Conservation (phyloP, 2,329 filamentous ascomycete genomes). For the Arthrobotrys pseudoclavata region DNA sequence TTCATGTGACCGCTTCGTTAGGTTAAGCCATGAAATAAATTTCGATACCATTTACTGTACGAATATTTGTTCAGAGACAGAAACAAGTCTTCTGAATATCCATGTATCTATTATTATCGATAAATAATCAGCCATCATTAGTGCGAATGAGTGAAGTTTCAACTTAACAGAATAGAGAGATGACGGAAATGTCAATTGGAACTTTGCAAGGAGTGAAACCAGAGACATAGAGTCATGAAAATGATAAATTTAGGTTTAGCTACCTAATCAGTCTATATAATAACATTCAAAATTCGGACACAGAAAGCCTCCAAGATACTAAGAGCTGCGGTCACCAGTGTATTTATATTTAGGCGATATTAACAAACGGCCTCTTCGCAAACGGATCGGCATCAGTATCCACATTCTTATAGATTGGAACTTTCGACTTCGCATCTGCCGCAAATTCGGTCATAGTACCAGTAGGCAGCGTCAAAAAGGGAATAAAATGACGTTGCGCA, state of each 20-base stretch:
- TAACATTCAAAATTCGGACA: too few species aligned
- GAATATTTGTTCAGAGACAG: not conserved
- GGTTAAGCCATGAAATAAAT: not conserved
- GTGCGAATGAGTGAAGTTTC: too few species aligned
- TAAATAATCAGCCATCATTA: too few species aligned
- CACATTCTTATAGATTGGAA: conserved; percentile 17
- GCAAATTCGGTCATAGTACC: conserved; percentile 30
- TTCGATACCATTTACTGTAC: not conserved
- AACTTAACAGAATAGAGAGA: too few species aligned
- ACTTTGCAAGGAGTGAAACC: too few species aligned
- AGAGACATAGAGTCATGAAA: too few species aligned
- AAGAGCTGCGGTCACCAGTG: too few species aligned
- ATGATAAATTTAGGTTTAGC: too few species aligned
- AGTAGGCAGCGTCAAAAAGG: conserved; percentile 20
- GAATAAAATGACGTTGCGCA: conserved; percentile 8
- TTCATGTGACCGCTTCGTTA: not conserved
- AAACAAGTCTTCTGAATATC: not conserved
- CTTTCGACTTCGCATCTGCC: conserved; percentile 5
- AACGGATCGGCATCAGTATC: conserved; percentile 39
- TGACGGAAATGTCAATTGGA: too few species aligned
- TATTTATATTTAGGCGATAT: conserved; percentile 5
- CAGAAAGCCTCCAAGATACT: too few species aligned
- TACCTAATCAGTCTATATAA: too few species aligned
- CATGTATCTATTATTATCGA: not conserved
- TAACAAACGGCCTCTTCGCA: conserved; percentile 22